phyloP scores from a whole-genome alignment of 2,329 filamentous ascomycete species.

The Bipolaris bicolor region DNA sequence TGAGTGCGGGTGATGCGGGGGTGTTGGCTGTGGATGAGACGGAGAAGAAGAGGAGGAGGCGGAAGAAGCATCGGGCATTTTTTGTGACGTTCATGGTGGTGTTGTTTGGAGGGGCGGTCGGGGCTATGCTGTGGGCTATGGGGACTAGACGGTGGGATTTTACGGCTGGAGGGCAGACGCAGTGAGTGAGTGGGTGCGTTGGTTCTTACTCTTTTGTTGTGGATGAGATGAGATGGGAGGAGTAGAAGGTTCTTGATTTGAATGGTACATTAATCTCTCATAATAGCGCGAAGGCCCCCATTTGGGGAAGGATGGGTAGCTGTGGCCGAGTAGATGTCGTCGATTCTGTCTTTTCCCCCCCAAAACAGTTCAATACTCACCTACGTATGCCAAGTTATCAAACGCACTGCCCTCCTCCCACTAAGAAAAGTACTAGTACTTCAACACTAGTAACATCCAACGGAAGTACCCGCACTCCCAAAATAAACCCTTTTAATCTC shows the following conservation, averaged over 20 bases:
- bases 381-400: too few relatives aligned
- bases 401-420: too few relatives aligned
- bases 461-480: too few relatives aligned
- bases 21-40: background rate
- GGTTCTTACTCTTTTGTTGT: too few relatives aligned
- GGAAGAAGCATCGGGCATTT: background rate
- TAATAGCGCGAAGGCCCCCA: too few relatives aligned
- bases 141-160: constrained; percentile 1
- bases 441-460: too few relatives aligned
- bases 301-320: too few relatives aligned
- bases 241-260: background rate
- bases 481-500: too few relatives aligned
- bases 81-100: background rate
- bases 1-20: background rate
- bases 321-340: too few relatives aligned
- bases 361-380: too few relatives aligned
- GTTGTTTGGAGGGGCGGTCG: background rate
- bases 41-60: background rate
- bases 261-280: background rate
- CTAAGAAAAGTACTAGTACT: too few relatives aligned
- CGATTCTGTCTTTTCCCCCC: too few relatives aligned
- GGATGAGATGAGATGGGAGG: background rate
- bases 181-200: background rate
- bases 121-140: constrained; percentile 5
- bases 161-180: background rate